A percentile compares a stretch with the other conserved stretches of the same genome.
phyloP scores from a whole-genome alignment of 1,139 yeast genomes.

The Blastobotrys capitulatus region DNA sequence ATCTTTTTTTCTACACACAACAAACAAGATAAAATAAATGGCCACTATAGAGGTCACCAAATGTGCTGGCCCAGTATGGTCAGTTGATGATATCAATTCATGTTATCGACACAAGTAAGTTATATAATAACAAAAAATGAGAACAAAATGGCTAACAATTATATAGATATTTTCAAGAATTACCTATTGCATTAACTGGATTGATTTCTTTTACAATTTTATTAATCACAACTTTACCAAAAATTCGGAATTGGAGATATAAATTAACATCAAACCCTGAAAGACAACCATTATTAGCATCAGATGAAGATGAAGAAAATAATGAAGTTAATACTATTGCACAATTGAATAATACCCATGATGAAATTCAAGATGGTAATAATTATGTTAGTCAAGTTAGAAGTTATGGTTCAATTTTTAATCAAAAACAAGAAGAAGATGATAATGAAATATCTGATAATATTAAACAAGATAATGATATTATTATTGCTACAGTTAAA shows the following conservation, averaged over 20 bases:
- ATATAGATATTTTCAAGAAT: constrained; percentile 24
- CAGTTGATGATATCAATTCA: constrained; percentile 26
- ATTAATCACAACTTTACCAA: constrained; percentile 19
- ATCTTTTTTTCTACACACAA: neutral
- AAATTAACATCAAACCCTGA: constrained; percentile 19
- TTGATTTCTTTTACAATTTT: constrained; percentile 18
- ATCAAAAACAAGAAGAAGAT: neutral
- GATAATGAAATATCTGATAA: neutral
- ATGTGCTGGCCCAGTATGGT: constrained; percentile 28
- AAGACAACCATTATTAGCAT: constrained; percentile 23
- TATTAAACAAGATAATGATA: constrained; percentile 12
- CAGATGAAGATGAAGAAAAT: constrained; percentile 7
- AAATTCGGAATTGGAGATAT: constrained; percentile 4
- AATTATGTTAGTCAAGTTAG: constrained; percentile 16
- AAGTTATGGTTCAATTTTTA: constrained; percentile 19
- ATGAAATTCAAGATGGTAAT: constrained; percentile 12
- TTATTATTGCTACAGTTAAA: constrained; percentile 26
- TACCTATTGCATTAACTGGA: constrained; percentile 20
- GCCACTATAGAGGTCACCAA: neutral
- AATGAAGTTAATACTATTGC: constrained; percentile 8
- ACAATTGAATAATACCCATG: neutral
- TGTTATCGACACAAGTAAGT: constrained; percentile 29
- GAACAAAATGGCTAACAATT: neutral
- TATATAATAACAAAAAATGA: neutral
- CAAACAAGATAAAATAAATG: neutral